These are phyloP conservation scores for Penicillium sp. DNA, from an alignment of 2,329 filamentous ascomycete species.

Conservation along the genomic window DNA sequence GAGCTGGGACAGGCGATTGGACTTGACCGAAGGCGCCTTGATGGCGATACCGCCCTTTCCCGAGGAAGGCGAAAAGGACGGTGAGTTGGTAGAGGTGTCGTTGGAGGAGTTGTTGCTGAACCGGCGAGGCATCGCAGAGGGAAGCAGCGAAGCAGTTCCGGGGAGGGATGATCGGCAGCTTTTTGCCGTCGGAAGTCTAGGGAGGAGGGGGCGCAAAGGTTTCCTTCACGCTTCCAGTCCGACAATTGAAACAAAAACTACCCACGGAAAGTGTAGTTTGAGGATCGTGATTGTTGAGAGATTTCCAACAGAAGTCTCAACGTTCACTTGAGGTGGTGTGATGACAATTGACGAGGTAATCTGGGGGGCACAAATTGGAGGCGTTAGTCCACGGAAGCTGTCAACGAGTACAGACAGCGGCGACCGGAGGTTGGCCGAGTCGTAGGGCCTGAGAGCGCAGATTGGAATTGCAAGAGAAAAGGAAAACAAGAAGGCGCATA, in stretches of 20 bases:
- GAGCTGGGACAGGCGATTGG: slow-evolving; percentile 77
- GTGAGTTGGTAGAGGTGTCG: slow-evolving; percentile 53
- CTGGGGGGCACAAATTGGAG: slow-evolving; percentile 2
- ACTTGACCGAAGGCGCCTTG: slow-evolving; percentile 59
- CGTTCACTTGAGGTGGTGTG: not conserved
- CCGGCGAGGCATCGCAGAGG: slow-evolving; percentile 63
- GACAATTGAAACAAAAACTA: slow-evolving; percentile 21
- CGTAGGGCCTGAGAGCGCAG: not conserved
- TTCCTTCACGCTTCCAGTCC: slow-evolving; percentile 12
- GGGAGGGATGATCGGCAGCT: slow-evolving; percentile 4
- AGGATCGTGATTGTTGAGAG: not conserved
- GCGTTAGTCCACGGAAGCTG: slow-evolving; percentile 6
- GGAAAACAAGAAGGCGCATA: not conserved
- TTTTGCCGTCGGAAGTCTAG: slow-evolving; percentile 16
- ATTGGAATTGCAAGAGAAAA: not conserved
- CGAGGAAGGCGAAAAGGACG: slow-evolving; percentile 52
- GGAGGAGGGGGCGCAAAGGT: slow-evolving; percentile 10
- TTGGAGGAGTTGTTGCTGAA: slow-evolving; percentile 61
- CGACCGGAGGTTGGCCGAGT: not conserved
- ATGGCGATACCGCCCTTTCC: slow-evolving; percentile 57
- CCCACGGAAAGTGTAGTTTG: slow-evolving; percentile 1
- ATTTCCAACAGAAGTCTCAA: not conserved
- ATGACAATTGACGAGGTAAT: slow-evolving; percentile 6
- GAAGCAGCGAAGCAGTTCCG: slow-evolving; percentile 25
- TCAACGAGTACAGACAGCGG: not conserved